Evolutionary conservation across 306 rosid genomes (phyloP), one percentile per base, ranked within the genome.

Genomic region (Acacia crassicarpa): DNA sequence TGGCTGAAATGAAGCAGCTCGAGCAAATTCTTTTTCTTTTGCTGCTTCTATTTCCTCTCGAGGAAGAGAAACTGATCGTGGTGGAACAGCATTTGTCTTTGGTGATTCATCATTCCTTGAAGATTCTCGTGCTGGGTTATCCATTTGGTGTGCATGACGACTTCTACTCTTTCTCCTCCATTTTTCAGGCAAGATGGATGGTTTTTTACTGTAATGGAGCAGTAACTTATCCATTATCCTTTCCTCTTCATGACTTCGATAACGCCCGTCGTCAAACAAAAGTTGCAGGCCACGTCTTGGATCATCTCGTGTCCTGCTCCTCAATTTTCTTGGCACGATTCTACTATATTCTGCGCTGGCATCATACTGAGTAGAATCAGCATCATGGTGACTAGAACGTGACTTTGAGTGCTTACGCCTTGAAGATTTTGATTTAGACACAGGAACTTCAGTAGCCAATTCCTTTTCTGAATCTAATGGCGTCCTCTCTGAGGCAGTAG

Each of bases 41-140:
- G 82, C 83, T 38, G 81, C 82, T 70, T 84, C 87, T 5, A 82
- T 67, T 72, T 89, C 88, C 78, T 83, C 89, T n/a, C 32, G 91
- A 72, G 99, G 98, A 72, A 96, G 94, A 72, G 99, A 96, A 90
- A 85, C 69, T 19, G 98, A 92, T 85, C 97, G 90, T 9, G 81
- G 84, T 23, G 93, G 84, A 71, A 81, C 67, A 76, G 74, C 81
- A 76, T 58, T 80, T 59, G 58, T 61, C 69, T 83, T 90, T 32
- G 85, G 23, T 77, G 81, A 78, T 78, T 78, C 83, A 75, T 81
- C 89, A 79, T 84, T 84, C 76, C 17, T 76, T 76, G 80, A 85
- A 23, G 76, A 80, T 71, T 82, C 89, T 45, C 75, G 85, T 22
- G 59, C 75, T 58, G 83, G 51, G 78, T 32, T 45, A 80, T 70